Conservation (phyloP, 495 filamentous ascomycete species). For the Viridothelium virens region DNA sequence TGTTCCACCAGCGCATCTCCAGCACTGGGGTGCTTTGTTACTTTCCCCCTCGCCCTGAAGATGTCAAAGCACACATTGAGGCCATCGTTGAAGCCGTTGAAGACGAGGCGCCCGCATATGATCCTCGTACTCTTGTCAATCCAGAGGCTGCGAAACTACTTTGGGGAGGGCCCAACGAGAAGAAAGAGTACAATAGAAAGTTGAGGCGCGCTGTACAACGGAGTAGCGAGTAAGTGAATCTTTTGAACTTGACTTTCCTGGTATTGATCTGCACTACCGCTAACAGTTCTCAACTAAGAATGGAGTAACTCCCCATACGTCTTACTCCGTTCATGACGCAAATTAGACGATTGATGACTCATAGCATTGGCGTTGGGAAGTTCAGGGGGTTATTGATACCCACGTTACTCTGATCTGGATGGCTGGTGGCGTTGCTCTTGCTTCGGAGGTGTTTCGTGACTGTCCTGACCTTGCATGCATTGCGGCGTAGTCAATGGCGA, state of each 20-base stretch:
- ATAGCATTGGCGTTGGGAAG: neutral
- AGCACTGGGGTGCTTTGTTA: conserved; percentile 76
- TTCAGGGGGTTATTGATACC: conserved; percentile 5
- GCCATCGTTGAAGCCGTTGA: conserved; percentile 77
- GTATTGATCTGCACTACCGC: neutral
- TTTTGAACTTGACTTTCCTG: neutral
- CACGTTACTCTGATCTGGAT: neutral
- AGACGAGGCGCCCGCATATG: conserved; percentile 79
- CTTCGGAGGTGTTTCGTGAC: neutral
- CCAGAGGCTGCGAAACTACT: conserved; percentile 78
- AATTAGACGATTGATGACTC: neutral
- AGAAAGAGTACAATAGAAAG: conserved; percentile 74
- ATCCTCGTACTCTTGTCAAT: conserved; percentile 82
- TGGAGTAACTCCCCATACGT: neutral
- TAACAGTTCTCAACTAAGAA: neutral
- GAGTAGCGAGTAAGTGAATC: conserved; percentile 44
- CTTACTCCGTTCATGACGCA: neutral
- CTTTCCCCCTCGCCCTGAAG: conserved; percentile 62
- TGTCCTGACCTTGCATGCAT: neutral
- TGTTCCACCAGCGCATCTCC: conserved; percentile 88
- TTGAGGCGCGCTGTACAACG: conserved; percentile 55
- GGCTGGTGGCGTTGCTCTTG: neutral
- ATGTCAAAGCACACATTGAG: conserved; percentile 76
- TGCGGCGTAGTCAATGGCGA: neutral
- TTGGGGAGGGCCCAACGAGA: conserved; percentile 74